Conservation (phyloP, 1,284 basidiomycete species). For the Sanghuangporus baumii region DNA sequence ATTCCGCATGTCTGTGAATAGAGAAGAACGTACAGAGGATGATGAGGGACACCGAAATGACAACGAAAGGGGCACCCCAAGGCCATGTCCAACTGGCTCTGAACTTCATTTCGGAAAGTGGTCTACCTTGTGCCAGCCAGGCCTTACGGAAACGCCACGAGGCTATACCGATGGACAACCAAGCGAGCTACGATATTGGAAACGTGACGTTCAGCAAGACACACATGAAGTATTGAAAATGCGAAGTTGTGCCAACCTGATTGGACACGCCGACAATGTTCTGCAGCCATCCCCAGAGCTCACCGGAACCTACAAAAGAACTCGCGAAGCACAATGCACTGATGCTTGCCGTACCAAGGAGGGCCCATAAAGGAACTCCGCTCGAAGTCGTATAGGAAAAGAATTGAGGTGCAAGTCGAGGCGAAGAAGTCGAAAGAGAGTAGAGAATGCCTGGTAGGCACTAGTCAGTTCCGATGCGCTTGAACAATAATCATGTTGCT, state of each 20-base stretch:
- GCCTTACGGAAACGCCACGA: conserved; percentile 72
- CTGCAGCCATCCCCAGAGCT: conserved; percentile 73
- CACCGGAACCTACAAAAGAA: conserved; percentile 66
- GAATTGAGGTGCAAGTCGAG: conserved; percentile 57
- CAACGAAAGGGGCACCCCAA: conserved; percentile 75
- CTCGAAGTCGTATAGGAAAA: conserved; percentile 55
- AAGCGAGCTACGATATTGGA: conserved; percentile 45
- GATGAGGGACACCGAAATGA: conserved; percentile 46
- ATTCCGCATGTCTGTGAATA: too few species aligned
- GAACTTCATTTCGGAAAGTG: conserved; percentile 64
- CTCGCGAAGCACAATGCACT: conserved; percentile 65
- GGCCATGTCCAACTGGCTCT: conserved; percentile 69
- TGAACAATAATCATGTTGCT: background rate
- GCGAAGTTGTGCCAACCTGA: conserved; percentile 31
- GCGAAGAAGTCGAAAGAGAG: conserved; percentile 50
- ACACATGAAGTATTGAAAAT: background rate
- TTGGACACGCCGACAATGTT: conserved; percentile 80
- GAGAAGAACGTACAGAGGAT: conserved; percentile 48
- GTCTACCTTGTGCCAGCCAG: conserved; percentile 66
- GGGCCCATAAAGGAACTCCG: conserved; percentile 61
- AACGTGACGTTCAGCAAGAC: background rate
- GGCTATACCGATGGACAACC: conserved; percentile 75
- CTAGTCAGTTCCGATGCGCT: background rate
- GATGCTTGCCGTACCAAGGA: conserved; percentile 64
- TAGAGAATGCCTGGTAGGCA: conserved; percentile 47